Base-by-base conservation (phyloP, 495 filamentous ascomycete species). In the Diplogelasinospora grovesii region DNA sequence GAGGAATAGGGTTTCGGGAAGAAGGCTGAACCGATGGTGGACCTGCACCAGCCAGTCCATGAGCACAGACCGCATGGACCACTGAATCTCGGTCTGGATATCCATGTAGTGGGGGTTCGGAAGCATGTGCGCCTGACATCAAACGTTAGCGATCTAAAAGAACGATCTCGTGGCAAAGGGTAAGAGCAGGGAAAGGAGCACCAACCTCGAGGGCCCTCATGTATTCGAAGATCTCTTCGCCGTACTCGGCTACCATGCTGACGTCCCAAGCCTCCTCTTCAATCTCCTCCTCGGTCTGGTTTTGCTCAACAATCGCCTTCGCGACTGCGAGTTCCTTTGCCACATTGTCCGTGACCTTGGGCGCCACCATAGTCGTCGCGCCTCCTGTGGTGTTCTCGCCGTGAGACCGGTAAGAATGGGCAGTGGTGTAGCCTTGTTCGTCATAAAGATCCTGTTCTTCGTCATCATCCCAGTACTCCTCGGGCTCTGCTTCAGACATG, bases 11-110 rank as follows among this genome's bases (percentile, higher is more conserved):
- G 92, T 98, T 69, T 98, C 93, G 5, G 92, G 92, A 2, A 95
- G 78, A 9, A 97, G 74, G 16, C 73, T 73, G 68, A 98, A 97
- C 30, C 93, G 86, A 50, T 81, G 75, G 55, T 98, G 92, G 15
- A 98, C 92, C 58, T 97, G 90, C 28, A 96, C 82, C 8, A 98
- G 73, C 92, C 92, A 98, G 60, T 97, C 93, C 82, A 97, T 94
- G 38, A 98, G 78, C 30, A 97, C 86, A 8, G 90, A 80, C 31
- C 92, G 86, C 90, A 96, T 96, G 0, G 90, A 95, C 93, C 93
- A 97, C 60, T 94, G 87, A 40, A 98, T 90, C 61, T 97, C 89
- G n/a, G 81, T 78, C 59, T 98, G 92, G 37, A 83, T 81, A 35
- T 95, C 86, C 93, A 98, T 97, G 68, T 98, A 98, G 52, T 89